Conservation (phyloP, 768 basidiomycete species). For the Rossbeevera mucosa region DNA sequence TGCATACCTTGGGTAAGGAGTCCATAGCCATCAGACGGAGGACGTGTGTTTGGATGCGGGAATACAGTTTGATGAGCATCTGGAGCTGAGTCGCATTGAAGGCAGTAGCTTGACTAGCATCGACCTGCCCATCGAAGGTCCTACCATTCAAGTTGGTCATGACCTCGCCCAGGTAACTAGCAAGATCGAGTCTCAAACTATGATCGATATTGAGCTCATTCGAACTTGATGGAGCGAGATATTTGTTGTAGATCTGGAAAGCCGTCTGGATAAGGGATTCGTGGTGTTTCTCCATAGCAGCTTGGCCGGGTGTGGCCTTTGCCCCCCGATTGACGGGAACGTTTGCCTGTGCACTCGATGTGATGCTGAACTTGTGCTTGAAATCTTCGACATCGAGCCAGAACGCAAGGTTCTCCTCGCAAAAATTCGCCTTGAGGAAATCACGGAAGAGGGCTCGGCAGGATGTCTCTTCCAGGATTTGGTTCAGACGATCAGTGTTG, state of each 20-base stretch:
- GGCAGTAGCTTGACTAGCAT: conserved; percentile 71
- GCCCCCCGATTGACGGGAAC: conserved; percentile 36
- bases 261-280: conserved; percentile 92
- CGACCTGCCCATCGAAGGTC: conserved; percentile 72
- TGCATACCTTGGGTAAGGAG: conserved; percentile 88
- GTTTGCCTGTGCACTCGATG: conserved; percentile 80
- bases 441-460: conserved; percentile 90
- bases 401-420: conserved; percentile 96
- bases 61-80: conserved; percentile 88
- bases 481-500: conserved; percentile 85
- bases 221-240: conserved; percentile 91
- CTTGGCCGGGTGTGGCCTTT: conserved; percentile 64
- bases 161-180: conserved; percentile 88
- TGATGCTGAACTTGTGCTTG: conserved; percentile 92
- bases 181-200: conserved; percentile 88
- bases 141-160: conserved; percentile 75
- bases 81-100: conserved; percentile 96
- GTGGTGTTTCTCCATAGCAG: conserved; percentile 96
- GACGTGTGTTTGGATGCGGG: conserved; percentile 94
- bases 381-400: conserved; percentile 98
- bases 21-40: conserved; percentile 98
- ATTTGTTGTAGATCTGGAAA: conserved; percentile 90
- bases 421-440: conserved; percentile 90
- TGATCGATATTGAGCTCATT: conserved; percentile 99
- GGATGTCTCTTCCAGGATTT: conserved; percentile 90